Base-by-base conservation (phyloP, 768 basidiomycete species). In the Lactarius hatsudake region DNA sequence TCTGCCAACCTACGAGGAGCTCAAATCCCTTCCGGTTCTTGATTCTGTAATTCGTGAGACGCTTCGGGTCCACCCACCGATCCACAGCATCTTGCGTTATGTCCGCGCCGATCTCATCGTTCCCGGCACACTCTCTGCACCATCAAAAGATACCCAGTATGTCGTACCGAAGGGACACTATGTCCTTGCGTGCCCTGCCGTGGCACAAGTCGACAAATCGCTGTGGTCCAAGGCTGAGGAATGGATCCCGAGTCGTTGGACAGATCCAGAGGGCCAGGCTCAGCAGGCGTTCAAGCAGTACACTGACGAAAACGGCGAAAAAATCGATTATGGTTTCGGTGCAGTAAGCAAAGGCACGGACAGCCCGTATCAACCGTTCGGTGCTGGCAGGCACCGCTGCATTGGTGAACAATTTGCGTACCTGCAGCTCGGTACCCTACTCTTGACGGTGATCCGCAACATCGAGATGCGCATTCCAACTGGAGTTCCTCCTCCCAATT, bases 321-420 rank as follows among this genome's bases (percentile, higher is more conserved):
- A 95, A 81, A 81, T 98, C 68, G 97, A 99, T 77, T 99, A 90
- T 73, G 97, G 97, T 2, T 99, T 93, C 76, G 97, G 97, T 62
- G 86, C 88, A 67, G 91, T 99, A 61, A 93, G 90, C 80, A 98
- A 98, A 80, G 96, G 96, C 59, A 98, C 96, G 7, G 93, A 96
- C 65, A 93, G 90, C 72, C 94, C 93, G 59, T 98, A 98, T 76
- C 93, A 97, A 75, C 97, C 97, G 2, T 99, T 99, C 73, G 97
- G 97, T 69, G 96, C 97, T 61, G 97, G 97, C 34, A 84, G 92
- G 73, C 96, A 98, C 80, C 83, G 96, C 70, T 98, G 93, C 77
- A 96, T 98, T 68, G 93, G 94, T 70, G 94, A 96, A 79, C 90
- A 94, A 87, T 98, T 98, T 74, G 97, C 97, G 30, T 96, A 97